Conservation (phyloP, 495 filamentous ascomycete genomes). For the Lasiosphaeria hispida region DNA sequence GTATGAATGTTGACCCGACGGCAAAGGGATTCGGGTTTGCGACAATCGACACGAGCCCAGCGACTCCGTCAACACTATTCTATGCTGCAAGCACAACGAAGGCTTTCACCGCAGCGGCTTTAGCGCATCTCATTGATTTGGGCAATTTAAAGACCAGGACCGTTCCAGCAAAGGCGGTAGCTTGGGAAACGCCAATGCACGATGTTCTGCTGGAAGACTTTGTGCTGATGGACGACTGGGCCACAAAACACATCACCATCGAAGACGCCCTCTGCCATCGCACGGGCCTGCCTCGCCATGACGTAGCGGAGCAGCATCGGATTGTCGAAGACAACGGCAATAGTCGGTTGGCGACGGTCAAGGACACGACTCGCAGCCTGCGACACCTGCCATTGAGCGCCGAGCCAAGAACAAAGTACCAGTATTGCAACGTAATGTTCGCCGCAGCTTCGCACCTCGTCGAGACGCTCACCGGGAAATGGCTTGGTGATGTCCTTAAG, state of each 20-base stretch:
- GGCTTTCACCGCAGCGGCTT: constrained; percentile 48
- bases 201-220: constrained; percentile 51
- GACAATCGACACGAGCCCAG: not conserved
- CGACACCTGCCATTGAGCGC: constrained; percentile 40
- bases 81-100: constrained; percentile 46
- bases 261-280: constrained; percentile 47
- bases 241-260: constrained; percentile 44
- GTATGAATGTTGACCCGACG: too few species aligned
- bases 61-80: constrained; percentile 10
- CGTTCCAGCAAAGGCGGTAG: constrained; percentile 26
- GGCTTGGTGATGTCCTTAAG: constrained; percentile 39
- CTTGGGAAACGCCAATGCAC: constrained; percentile 46
- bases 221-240: constrained; percentile 42
- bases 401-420: constrained; percentile 37
- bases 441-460: constrained; percentile 36
- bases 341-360: too few species aligned
- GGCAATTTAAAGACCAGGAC: too few species aligned
- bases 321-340: too few species aligned
- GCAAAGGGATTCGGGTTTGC: constrained; percentile 1
- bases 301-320: constrained; percentile 13
- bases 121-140: constrained; percentile 43
- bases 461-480: constrained; percentile 31
- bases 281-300: constrained; percentile 40
- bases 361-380: constrained; percentile 34
- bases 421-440: constrained; percentile 50